These are phyloP conservation scores for Phaeosphaeria sp. DNA, from an alignment of 2,329 filamentous ascomycete genomes.

Conservation along the genomic window DNA sequence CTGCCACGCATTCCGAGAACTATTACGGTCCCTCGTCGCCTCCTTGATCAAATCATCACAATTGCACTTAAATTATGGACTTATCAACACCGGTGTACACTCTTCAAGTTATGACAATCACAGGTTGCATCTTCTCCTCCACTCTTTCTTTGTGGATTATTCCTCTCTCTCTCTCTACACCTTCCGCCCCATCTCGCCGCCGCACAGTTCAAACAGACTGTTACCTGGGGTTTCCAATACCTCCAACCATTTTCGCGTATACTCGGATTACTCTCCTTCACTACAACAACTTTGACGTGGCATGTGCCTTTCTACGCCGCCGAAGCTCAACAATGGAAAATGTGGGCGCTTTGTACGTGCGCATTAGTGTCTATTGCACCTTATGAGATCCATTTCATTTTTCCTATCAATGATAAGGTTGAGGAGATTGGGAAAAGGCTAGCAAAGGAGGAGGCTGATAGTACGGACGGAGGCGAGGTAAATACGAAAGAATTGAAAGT, in stretches of 20 bases:
- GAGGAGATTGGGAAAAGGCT: conserved; percentile 2
- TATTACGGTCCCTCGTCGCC: too few relatives aligned
- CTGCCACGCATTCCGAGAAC: too few relatives aligned
- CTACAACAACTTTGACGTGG: conserved; percentile 3
- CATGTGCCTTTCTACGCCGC: background rate
- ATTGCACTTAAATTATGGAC: background rate
- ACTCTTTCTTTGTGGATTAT: conserved; percentile 13
- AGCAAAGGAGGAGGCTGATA: background rate
- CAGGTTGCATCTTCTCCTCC: conserved; percentile 10
- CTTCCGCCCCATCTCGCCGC: conserved; percentile 1
- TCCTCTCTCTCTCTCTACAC: conserved; percentile 3
- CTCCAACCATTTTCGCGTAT: conserved; percentile 8
- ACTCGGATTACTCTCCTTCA: background rate
- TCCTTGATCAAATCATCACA: background rate
- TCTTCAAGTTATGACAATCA: conserved; percentile 8
- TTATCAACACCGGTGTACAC: background rate
- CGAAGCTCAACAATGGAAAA: background rate
- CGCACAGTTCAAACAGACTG: conserved; percentile 9
- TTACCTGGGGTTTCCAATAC: conserved; percentile 9
- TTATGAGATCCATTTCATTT: conserved; percentile 11
- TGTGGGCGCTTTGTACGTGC: conserved; percentile 4
- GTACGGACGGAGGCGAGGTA: background rate
- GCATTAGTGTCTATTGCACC: conserved; percentile 3
- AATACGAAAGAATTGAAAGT: background rate
- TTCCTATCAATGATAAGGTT: conserved; percentile 11